Conservation (phyloP, 805 yeast genomes). For the Candida golubevii region DNA sequence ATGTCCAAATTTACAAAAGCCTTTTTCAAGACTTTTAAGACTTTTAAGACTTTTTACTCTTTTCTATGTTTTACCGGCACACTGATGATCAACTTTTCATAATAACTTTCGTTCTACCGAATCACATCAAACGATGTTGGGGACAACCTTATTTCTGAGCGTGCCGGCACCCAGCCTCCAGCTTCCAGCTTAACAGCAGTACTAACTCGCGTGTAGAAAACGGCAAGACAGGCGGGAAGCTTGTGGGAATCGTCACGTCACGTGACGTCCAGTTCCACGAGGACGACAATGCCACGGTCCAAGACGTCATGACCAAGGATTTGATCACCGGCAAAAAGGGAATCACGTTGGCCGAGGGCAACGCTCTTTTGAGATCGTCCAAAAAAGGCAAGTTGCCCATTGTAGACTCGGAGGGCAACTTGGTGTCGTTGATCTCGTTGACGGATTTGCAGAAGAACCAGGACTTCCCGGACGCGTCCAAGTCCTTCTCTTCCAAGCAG, state of each 20-base stretch:
- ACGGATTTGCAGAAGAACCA: constrained; percentile 96
- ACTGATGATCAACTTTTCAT: constrained; percentile 50
- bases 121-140: constrained; percentile 92
- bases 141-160: constrained; percentile 51
- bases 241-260: constrained; percentile 92
- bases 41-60: too few relatives aligned
- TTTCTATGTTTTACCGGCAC: too few relatives aligned
- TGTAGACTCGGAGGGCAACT: constrained; percentile 68
- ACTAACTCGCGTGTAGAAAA: constrained; percentile 47
- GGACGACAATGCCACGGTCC: constrained; percentile 54
- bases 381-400: constrained; percentile 98
- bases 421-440: constrained; percentile 87
- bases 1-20: too few relatives aligned
- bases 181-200: background rate
- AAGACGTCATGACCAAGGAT: constrained; percentile 87
- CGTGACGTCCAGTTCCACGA: constrained; percentile 97
- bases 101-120: constrained; percentile 99
- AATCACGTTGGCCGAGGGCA: constrained; percentile 79
- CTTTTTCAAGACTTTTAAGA: too few relatives aligned
- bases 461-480: constrained; percentile 90
- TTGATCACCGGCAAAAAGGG: constrained; percentile 81
- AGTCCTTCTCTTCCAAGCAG: constrained; percentile 89
- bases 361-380: constrained; percentile 82
- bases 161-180: background rate
- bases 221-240: constrained; percentile 84